Base-by-base conservation (phyloP, 805 yeast genomes). In the Tetrapisispora pingtungensis region DNA sequence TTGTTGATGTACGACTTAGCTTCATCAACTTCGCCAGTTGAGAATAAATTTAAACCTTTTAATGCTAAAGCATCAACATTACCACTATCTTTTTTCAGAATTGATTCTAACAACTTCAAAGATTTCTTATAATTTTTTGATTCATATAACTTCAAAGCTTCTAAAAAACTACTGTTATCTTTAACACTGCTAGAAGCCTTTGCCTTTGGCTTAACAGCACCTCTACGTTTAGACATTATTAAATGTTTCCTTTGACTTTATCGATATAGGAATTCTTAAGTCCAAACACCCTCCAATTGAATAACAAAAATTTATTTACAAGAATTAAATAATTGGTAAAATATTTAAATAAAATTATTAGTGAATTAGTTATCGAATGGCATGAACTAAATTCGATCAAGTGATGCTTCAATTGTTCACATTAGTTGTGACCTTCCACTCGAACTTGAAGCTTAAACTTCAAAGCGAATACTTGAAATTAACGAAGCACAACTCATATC, bases 61-160 rank as follows among this genome's bases (percentile, higher is more conserved):
- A 93, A 71, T 3, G 96, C 86, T 44, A 84, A 66, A 3, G 94
- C 78, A 56, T 86, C 95, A 24, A 88, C 81, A 62, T 85, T 88
- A 41, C 69, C 71, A 14, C 86, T 72, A 56, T 79, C 78, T 56
- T 84, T 86, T 69, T 86, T 85, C 56, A 90, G 64, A 53, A 84
- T 74, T 31, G 74, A 68, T 42, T 93, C 97, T 36, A 86, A 74
- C 26, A 80, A 59, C 59, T 84, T 84, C 54, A 89, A 65, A 1
- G 96, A 78, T 56, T 90, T 88, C 60, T 85, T 85, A 70, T 89
- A 89, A 62, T 87, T 88, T 61, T 85, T 87, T 40, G 73, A 61
- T 59, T 93, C 97, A 57, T 87, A 93, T 27, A 84, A 72, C 53
- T 78, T 78, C 55, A 93, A 71, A 1, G 96, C 96, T 52, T 82